A percentile compares a stretch with the other conserved stretches of the same genome.
Conservation (phyloP, 495 filamentous ascomycete species). For the Hypoxylon fragiforme region DNA sequence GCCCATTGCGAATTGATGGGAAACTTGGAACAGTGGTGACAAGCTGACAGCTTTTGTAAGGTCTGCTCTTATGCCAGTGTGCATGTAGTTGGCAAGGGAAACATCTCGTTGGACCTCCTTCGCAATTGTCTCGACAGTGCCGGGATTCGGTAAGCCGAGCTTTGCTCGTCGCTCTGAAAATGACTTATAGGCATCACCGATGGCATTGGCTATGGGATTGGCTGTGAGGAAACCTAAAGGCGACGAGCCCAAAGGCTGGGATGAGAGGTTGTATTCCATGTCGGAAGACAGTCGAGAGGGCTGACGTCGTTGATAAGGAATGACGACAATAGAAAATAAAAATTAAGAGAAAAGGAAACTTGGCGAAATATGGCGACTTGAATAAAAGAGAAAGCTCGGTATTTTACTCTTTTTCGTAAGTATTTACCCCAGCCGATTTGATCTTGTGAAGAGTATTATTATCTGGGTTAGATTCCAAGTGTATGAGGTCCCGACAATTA, state of each 20-base stretch:
- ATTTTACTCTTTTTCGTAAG: conserved; percentile 1
- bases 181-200: conserved; percentile 76
- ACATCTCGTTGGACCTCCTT: conserved; percentile 95
- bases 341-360: background rate
- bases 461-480: conserved; percentile 17
- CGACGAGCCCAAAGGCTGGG: conserved; percentile 47
- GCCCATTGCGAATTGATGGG: conserved; percentile 94
- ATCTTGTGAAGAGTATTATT: background rate
- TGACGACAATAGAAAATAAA: conserved; percentile 10
- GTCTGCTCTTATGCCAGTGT: conserved; percentile 91
- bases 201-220: conserved; percentile 68
- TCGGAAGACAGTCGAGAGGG: conserved; percentile 31
- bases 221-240: conserved; percentile 68
- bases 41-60: conserved; percentile 93
- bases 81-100: conserved; percentile 91
- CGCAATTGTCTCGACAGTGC: conserved; percentile 86
- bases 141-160: conserved; percentile 88
- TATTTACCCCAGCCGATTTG: background rate
- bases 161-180: conserved; percentile 85
- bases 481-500: conserved; percentile 24
- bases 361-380: background rate
- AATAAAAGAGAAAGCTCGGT: background rate
- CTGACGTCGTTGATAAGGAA: conserved; percentile 15
- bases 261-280: conserved; percentile 48
- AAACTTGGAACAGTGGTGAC: conserved; percentile 92